Conservation (phyloP, 2,329 filamentous ascomycete species). For the Colletotrichum sp. region DNA sequence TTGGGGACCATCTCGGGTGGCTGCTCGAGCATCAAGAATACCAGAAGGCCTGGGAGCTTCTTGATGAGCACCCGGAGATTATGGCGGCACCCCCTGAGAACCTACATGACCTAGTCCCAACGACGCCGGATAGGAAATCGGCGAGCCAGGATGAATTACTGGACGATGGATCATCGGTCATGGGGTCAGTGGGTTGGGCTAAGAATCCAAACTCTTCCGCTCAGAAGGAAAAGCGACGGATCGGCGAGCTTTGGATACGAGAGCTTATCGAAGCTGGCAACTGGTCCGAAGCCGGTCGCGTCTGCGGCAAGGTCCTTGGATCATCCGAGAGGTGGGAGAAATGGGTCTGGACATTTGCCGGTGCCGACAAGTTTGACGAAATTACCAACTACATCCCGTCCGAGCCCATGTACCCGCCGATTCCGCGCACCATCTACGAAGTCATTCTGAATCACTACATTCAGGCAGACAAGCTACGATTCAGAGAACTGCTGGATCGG, state of each 20-base stretch:
- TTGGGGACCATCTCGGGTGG: slow-evolving; percentile 87
- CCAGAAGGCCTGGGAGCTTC: slow-evolving; percentile 84
- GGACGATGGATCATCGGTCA: slow-evolving; percentile 71
- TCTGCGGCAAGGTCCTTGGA: slow-evolving; percentile 83
- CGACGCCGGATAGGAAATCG: slow-evolving; percentile 45
- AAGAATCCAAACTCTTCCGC: slow-evolving; percentile 38
- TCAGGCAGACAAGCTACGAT: slow-evolving; percentile 73
- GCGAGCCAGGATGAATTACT: slow-evolving; percentile 68
- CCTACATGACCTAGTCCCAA: slow-evolving; percentile 41
- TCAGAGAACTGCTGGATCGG: slow-evolving; percentile 78
- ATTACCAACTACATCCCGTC: slow-evolving; percentile 85
- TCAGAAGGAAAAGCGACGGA: slow-evolving; percentile 86
- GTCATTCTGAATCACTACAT: slow-evolving; percentile 90
- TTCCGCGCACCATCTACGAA: slow-evolving; percentile 86
- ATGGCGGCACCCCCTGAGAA: slow-evolving; percentile 49
- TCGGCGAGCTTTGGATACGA: slow-evolving; percentile 93
- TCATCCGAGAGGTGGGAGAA: slow-evolving; percentile 89
- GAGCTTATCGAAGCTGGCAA: slow-evolving; percentile 77
- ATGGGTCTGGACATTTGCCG: slow-evolving; percentile 92
- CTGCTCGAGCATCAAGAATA: slow-evolving; percentile 82
- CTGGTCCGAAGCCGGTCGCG: slow-evolving; percentile 79
- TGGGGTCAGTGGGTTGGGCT: slow-evolving; percentile 56
- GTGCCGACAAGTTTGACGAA: slow-evolving; percentile 85
- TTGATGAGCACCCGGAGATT: slow-evolving; percentile 87
- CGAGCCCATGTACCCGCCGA: slow-evolving; percentile 75